Evolutionary conservation across 768 basidiomycete genomes (phyloP), one percentile per base, ranked within the genome.

Genomic region (Suillus lakei): DNA sequence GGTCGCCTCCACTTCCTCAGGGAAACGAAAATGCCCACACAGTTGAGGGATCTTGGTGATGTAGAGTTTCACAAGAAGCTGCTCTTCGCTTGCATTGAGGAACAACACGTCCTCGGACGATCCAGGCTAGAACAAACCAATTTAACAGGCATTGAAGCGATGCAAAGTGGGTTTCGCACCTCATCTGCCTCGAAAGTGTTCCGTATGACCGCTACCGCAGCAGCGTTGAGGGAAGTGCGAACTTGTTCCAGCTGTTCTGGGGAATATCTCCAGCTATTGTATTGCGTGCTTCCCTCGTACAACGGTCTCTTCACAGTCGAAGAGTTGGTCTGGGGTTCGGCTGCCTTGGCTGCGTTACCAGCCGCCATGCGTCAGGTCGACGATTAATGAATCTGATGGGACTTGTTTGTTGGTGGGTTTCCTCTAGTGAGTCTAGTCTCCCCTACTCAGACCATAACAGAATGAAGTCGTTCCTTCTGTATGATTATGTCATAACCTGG

Each of bases 1-100:
- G 4, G 97, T 98, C 0, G 95, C 93, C 76, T 96, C 93, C 8
- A 99, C 95, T 72, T 95, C 90, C 70, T 97, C 94, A 0, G 94
- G 91, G 74, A 97, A 93, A 54, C 89, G 87, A 72, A 98, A 96
- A 68, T 88, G 88, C 0, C 87, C 88, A 73, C 93, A 97, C 53
- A 98, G 82, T 70, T 91, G 90, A 1, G 90, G 83, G n/a, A 96
- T 88, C 78, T 95, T 96, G 55, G 88, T 86, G 67, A 92, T 81
- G 77, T 99, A 99, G 65, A 95, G 87, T 70, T 92, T 92, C 28
- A 99, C 93, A 48, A 99, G 86, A 12, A 93, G 80, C 50, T 88
- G 86, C 75, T 99, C 98, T 77, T 99, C 98, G 34, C 89, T 82
- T 2, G 94, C 85, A 53, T 78, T 84, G 32, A 96, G 81, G 75